Percentiles rank a stretch among this genome's conserved stretches.
Evolutionary conservation across 805 yeast species (phyloP).

Genomic region (Barnettozyma pratensis): DNA sequence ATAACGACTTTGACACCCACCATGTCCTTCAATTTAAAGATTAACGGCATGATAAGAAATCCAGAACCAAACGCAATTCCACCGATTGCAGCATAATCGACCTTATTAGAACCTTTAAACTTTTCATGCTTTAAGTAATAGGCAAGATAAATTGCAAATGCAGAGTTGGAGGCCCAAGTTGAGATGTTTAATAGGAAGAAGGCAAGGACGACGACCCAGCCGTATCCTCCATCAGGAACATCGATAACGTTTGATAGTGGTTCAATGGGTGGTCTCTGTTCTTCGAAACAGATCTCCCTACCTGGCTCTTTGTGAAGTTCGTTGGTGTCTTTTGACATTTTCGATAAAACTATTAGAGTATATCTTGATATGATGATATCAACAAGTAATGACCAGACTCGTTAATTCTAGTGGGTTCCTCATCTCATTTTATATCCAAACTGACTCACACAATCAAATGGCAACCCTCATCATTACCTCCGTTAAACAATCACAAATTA

Average conservation of each 20-base stretch:
- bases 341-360: too few species aligned
- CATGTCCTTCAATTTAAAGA: conserved; percentile 12
- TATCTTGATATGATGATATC: too few species aligned
- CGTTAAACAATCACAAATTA: too few species aligned
- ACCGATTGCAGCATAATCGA: conserved; percentile 63
- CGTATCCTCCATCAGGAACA: conserved; percentile 23
- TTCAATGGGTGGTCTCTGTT: too few species aligned
- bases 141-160: conserved; percentile 55
- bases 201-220: conserved; percentile 19
- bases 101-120: conserved; percentile 47
- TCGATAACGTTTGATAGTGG: conserved; percentile 5
- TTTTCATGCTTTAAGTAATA: conserved; percentile 44
- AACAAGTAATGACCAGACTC: too few species aligned
- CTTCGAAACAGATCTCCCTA: too few species aligned
- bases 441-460: too few species aligned
- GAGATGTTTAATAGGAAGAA: conserved; percentile 18
- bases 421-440: too few species aligned
- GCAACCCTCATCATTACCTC: too few species aligned
- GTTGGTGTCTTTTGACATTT: too few species aligned
- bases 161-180: conserved; percentile 23
- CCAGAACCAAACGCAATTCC: conserved; percentile 57
- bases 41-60: conserved; percentile 53
- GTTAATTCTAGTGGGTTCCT: too few species aligned
- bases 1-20: conserved; percentile 41
- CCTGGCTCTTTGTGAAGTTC: too few species aligned